Conservation (phyloP, 2,329 filamentous ascomycete species). For the Apiospora kogelbergensis region DNA sequence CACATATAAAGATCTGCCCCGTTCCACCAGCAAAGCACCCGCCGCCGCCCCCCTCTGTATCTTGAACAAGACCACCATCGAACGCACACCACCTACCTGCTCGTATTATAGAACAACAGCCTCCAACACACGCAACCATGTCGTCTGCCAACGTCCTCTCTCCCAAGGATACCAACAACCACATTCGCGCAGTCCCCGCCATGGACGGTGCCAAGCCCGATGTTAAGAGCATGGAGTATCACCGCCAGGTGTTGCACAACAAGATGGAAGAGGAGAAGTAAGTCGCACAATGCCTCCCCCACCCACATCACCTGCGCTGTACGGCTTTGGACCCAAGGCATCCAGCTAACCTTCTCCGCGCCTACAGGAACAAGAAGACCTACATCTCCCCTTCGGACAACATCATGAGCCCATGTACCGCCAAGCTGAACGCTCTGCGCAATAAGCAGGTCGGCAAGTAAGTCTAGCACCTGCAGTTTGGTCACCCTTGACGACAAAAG, state of each 20-base stretch:
- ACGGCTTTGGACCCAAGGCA: not conserved
- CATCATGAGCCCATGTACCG: constrained; percentile 84
- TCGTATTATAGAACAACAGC: not conserved
- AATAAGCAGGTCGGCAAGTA: constrained; percentile 80
- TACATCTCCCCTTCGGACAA: constrained; percentile 85
- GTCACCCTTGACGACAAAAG: not conserved
- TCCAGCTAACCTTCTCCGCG: not conserved
- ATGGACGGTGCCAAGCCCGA: constrained; percentile 41
- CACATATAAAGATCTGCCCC: not conserved
- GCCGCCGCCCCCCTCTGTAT: not conserved
- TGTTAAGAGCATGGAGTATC: constrained; percentile 72
- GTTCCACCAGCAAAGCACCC: not conserved
- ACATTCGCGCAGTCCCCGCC: constrained; percentile 24
- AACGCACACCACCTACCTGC: too few relatives aligned
- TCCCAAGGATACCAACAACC: constrained; percentile 65
- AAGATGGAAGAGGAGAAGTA: constrained; percentile 70
- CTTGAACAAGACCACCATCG: not conserved
- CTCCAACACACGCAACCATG: constrained; percentile 46
- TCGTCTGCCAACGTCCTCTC: constrained; percentile 54
- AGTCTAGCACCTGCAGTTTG: constrained; percentile 30
- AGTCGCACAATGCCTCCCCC: constrained; percentile 29
- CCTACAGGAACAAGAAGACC: constrained; percentile 42
- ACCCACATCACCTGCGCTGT: not conserved
- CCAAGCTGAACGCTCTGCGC: constrained; percentile 78
- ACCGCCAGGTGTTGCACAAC: constrained; percentile 71